Base-by-base conservation (phyloP, 1,284 basidiomycete species). In the Leccinum angustisporum region DNA sequence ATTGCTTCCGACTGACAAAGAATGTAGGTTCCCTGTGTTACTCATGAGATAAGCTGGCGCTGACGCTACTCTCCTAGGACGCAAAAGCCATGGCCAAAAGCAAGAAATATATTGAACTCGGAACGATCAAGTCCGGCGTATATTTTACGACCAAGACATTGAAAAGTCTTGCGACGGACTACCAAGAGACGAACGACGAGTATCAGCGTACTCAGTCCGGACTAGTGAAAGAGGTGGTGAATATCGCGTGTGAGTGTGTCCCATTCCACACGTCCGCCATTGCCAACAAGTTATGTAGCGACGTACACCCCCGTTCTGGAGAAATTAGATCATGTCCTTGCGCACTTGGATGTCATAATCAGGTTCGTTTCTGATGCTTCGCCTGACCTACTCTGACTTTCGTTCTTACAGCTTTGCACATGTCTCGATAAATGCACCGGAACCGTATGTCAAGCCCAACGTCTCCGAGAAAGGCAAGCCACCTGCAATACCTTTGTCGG, bases 301-400 rank as follows among this genome's bases (percentile, higher is more conserved):
- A 93, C 95, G 1, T 99, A 99, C 75, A 90, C 90, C 1, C 89
- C 95, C 5, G 89, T 98, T 1, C 78, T 99, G 33, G 97, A 98
- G 76, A 83, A 83, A n/a, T 80, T 98, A 67, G 96, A 98, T 74
- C 85, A 86, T 62, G 79, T 95, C 21, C 78, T 99, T 53, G 97
- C 97, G 0, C 89, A 96, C 67, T 77, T 99, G 21, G 97, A 99
- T 73, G 95, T 99, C 10, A 88, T 97, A 56, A 72, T 96, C 51
- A 92, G 92, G 94, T 92, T 53, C 27, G 58, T 54, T 46, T 38
- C 14, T 4, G 7, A 13, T n/a, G 25, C 7, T 27, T 18, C 56
- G 38, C 38, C 16, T 7, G 14, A 48, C 4, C 0, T 40, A 21
- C 10, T 5, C n/a, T 50, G 5, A 60, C 31, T 8, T 48, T 27